Evolutionary conservation across 1,284 basidiomycete species (phyloP), one percentile per base, ranked within the genome.

Genomic region (Athelia sp.): DNA sequence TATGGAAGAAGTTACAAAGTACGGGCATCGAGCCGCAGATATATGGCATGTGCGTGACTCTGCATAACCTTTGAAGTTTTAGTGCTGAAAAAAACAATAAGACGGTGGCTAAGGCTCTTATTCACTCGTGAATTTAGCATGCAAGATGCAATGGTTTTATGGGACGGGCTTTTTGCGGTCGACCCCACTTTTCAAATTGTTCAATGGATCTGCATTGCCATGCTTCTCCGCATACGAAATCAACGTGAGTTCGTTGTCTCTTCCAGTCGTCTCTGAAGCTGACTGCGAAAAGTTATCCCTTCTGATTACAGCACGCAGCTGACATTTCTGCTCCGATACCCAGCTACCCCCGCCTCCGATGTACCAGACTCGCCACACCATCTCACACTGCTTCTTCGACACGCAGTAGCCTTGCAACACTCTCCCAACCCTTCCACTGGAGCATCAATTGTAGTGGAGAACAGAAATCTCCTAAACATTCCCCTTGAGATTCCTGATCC

Each of bases 21-120:
- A 78, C 84, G 31, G 88, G 87, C 2, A 86, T 97, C 42, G 94
- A 98, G 65, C 91, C 93, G 4, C 94, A 97, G 64, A 88, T 97
- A 43, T 98, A 93, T 70, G 92, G 91, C 50, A 93, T 97, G 88
- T 93, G 66, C 65, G 87, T 64, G 45, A 54, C 43, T 22, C 45
- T 49, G 26, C 23, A 53, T 47, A 21, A n/a, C 42, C 48, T 47
- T 24, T 48, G 4, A 21, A 31, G 43, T 47, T 52, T 45, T 36
- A 36, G 46, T 52, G 29, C 52, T 56, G 53, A 46, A 58, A 46
- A 43, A 43, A 48, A n/a, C n/a, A n/a, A n/a, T 44, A 46, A 93
- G 91, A 56, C 92, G 94, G 23, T 97, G 93, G 93, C 70, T 97
- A 9, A 78, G 95, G 21, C 71, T 97, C 13, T 70, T 97, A 4